phyloP scores from a whole-genome alignment of 23 red algal genomes.

The Cyanidiococcus yangmingshanensis region DNA sequence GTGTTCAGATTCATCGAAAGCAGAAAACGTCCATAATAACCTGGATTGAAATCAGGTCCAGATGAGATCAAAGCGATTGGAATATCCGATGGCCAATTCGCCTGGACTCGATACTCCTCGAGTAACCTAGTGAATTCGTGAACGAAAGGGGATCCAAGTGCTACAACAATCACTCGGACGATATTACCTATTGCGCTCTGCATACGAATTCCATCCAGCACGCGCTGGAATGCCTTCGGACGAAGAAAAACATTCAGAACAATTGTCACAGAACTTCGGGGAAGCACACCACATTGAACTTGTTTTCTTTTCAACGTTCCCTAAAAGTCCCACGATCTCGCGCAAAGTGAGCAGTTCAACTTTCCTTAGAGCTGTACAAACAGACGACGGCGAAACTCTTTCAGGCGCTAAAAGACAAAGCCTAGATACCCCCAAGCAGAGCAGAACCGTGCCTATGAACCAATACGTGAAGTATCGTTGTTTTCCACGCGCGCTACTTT shows the following conservation, averaged over 20 bases:
- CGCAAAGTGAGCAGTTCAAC: not conserved
- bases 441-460: too few species aligned
- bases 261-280: not conserved
- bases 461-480: too few species aligned
- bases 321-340: not conserved
- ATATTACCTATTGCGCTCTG: not conserved
- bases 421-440: too few species aligned
- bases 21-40: constrained; percentile 12
- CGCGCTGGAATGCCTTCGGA: not conserved
- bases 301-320: not conserved
- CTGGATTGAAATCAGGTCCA: not conserved
- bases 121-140: not conserved
- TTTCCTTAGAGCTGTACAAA: too few species aligned
- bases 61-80: not conserved
- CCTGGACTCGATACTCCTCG: not conserved
- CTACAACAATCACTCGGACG: not conserved
- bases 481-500: too few species aligned
- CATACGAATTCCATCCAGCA: not conserved
- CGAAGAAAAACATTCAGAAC: constrained; percentile 8
- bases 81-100: not conserved
- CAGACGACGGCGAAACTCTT: too few species aligned
- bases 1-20: not conserved
- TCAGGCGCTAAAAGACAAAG: too few species aligned
- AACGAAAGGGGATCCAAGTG: not conserved
- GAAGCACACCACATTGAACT: too few species aligned